Conservation (phyloP, 2,329 filamentous ascomycete species). For the Pleurostoma richardsiae region DNA sequence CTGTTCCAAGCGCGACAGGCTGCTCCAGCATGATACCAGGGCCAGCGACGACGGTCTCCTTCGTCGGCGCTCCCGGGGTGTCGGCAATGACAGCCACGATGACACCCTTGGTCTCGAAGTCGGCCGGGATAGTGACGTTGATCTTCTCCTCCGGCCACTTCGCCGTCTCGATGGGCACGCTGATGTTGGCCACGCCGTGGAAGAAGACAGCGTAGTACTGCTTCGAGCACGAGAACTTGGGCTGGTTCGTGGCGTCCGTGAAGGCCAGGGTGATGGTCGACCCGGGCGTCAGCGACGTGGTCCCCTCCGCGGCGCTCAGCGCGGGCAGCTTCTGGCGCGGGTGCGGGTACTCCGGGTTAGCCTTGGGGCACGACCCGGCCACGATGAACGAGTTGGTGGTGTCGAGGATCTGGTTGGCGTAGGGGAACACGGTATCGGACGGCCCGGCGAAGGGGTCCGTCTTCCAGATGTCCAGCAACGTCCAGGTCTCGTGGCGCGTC, state of each 20-base stretch:
- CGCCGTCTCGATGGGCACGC: conserved; percentile 26
- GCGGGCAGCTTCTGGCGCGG: conserved; percentile 27
- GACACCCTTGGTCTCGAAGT: conserved; percentile 29
- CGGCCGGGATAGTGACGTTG: conserved; percentile 24
- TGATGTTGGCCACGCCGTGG: conserved; percentile 27
- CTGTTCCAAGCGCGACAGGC: conserved; percentile 17
- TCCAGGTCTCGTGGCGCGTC: conserved; percentile 33
- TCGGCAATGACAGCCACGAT: conserved; percentile 29
- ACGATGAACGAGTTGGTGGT: conserved; percentile 23
- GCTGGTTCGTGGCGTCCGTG: conserved; percentile 18
- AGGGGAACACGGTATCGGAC: conserved; percentile 32
- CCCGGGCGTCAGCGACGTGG: conserved; percentile 21
- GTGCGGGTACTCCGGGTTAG: conserved; percentile 29
- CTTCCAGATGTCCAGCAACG: conserved; percentile 33
- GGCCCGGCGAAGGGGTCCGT: conserved; percentile 32
- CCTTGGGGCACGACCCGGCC: conserved; percentile 19
- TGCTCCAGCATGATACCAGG: conserved; percentile 30
- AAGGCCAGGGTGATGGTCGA: conserved; percentile 23
- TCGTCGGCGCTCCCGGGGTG: conserved; percentile 24
- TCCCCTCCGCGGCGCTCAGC: conserved; percentile 17
- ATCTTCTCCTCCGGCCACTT: conserved; percentile 15
- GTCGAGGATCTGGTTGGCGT: conserved; percentile 34
- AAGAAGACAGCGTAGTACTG: conserved; percentile 35
- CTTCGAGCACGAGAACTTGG: conserved; percentile 13
- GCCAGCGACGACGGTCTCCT: conserved; percentile 31